phyloP scores from a whole-genome alignment of 2,329 filamentous ascomycete species.

The Monilinia fructicola region DNA sequence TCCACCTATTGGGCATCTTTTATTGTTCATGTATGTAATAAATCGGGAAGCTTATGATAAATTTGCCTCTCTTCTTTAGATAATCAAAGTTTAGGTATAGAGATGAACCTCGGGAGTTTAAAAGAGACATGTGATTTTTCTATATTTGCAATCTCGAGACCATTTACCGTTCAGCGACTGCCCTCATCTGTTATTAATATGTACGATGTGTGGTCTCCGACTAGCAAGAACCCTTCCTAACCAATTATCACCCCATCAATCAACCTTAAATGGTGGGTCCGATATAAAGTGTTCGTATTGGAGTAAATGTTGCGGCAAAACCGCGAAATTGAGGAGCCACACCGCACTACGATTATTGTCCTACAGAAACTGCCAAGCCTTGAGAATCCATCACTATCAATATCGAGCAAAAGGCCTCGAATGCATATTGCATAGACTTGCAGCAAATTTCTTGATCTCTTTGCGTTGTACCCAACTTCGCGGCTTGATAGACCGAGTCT shows the following conservation, averaged over 20 bases:
- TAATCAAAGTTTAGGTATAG: too few relatives aligned
- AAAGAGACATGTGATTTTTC: background rate
- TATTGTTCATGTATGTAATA: background rate
- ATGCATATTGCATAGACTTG: background rate
- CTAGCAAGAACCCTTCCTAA: background rate
- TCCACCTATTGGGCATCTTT: background rate
- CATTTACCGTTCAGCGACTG: background rate
- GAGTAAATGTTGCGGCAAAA: background rate
- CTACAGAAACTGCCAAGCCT: background rate
- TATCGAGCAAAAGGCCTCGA: background rate
- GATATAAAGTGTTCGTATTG: background rate
- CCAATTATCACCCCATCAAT: background rate
- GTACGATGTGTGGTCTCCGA: background rate
- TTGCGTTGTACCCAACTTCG: background rate
- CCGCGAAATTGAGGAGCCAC: background rate
- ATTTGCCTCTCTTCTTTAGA: background rate
- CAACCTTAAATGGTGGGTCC: slow-evolving; percentile 1
- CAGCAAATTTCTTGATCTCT: background rate
- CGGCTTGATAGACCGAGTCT: background rate
- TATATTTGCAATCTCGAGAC: too few relatives aligned
- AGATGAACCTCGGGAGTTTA: too few relatives aligned
- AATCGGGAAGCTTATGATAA: background rate
- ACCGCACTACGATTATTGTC: background rate
- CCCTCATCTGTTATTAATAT: background rate
- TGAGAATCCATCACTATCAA: background rate